phyloP scores from a whole-genome alignment of 306 rosid species.

The Inga laurina region DNA sequence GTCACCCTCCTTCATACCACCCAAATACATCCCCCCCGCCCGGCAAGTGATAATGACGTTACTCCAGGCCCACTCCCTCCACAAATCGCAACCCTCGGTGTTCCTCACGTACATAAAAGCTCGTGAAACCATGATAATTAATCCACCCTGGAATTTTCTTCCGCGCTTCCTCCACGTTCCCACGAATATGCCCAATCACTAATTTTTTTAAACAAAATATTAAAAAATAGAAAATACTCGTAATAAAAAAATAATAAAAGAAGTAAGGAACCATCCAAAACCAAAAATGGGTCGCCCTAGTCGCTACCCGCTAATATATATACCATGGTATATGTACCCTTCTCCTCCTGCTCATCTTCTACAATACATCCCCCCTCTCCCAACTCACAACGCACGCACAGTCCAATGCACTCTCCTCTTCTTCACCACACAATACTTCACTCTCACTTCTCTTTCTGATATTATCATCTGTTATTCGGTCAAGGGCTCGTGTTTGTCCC shows the following conservation, averaged over 20 bases:
- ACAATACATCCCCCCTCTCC: neutral
- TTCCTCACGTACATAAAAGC: fast-evolving
- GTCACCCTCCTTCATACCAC: neutral
- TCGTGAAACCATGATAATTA: neutral
- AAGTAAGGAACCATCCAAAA: neutral
- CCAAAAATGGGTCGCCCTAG: neutral
- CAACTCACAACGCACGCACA: neutral
- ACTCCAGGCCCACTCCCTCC: neutral
- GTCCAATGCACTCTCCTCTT: neutral
- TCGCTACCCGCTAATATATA: neutral
- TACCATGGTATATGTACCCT: too few species aligned
- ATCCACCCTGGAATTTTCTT: slow-evolving; percentile 37
- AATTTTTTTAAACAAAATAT: neutral
- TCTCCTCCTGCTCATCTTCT: neutral
- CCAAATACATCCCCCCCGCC: neutral
- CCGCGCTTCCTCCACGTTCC: slow-evolving; percentile 34
- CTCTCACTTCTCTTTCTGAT: neutral
- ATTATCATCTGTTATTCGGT: too few species aligned
- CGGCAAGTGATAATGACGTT: neutral
- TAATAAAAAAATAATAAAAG: neutral
- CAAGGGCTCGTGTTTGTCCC: too few species aligned
- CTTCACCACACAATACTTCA: neutral
- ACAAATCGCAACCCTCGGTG: neutral
- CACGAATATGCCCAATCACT: slow-evolving; percentile 16
- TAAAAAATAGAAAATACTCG: neutral